A percentile compares a stretch with the other conserved stretches of the same genome.
phyloP scores from a whole-genome alignment of 192 early-diverging fungal species.

The Bifiguratus adelaidae region DNA sequence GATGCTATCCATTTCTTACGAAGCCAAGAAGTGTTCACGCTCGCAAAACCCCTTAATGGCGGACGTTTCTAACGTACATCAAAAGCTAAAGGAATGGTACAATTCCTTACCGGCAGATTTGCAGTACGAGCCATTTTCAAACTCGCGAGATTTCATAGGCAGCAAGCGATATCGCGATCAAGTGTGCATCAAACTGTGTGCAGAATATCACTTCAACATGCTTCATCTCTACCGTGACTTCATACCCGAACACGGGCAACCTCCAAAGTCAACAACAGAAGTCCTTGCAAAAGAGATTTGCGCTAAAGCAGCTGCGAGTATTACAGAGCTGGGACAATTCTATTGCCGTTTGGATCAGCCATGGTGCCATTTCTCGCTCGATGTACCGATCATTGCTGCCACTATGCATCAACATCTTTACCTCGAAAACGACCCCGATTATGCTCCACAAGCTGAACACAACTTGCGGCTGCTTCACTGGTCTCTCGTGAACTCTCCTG shows the following conservation, averaged over 20 bases:
- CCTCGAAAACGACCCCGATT: background rate
- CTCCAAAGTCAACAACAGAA: background rate
- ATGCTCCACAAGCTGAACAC: background rate
- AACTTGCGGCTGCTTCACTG: background rate
- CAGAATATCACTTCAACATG: conserved; percentile 10
- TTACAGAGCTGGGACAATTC: conserved; percentile 7
- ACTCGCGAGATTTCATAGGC: conserved; percentile 9
- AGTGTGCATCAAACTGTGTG: conserved; percentile 10
- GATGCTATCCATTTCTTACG: conserved; percentile 4
- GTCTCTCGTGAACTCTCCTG: conserved; percentile 1
- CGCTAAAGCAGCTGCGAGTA: conserved; percentile 2
- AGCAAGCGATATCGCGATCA: conserved; percentile 4
- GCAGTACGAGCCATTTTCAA: conserved; percentile 2
- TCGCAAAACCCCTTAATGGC: conserved; percentile 4
- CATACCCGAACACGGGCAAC: conserved; percentile 2
- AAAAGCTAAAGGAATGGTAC: conserved; percentile 7
- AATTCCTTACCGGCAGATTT: conserved; percentile 3
- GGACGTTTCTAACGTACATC: conserved; percentile 1
- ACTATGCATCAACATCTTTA: conserved; percentile 4
- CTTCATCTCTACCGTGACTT: conserved; percentile 7
- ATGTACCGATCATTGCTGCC: conserved; percentile 4
- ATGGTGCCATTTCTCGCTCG: conserved; percentile 13
- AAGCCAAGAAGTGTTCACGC: background rate
- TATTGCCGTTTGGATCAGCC: conserved; percentile 4
- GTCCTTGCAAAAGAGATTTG: conserved; percentile 8